phyloP scores from a whole-genome alignment of 2,329 filamentous ascomycete species.

The Epichloe typhina region DNA sequence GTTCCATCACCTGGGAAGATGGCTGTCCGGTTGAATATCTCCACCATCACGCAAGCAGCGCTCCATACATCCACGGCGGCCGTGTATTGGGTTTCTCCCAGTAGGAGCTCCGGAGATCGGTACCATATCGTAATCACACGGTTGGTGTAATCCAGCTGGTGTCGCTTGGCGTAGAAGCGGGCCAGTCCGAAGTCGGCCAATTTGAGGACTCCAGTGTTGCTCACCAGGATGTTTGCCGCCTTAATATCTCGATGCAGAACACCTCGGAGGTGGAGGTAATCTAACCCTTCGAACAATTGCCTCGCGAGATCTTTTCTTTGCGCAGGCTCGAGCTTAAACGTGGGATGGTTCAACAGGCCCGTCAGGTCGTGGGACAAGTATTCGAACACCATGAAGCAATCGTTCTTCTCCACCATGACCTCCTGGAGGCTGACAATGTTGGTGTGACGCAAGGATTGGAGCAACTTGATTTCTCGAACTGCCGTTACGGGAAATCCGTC shows the following conservation, averaged over 20 bases:
- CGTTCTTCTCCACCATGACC: slow-evolving; percentile 96
- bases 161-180: slow-evolving; percentile 87
- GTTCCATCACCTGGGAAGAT: slow-evolving; percentile 92
- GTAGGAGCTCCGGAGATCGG: slow-evolving; percentile 74
- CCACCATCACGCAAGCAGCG: slow-evolving; percentile 88
- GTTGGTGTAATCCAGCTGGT: slow-evolving; percentile 92
- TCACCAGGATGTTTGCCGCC: slow-evolving; percentile 92
- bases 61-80: slow-evolving; percentile 93
- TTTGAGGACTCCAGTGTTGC: slow-evolving; percentile 77
- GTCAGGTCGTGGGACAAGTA: slow-evolving; percentile 95
- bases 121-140: slow-evolving; percentile 99
- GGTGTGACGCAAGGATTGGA: slow-evolving; percentile 71
- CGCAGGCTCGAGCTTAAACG: slow-evolving; percentile 68
- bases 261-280: slow-evolving; percentile 86
- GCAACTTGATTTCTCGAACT: slow-evolving; percentile 77
- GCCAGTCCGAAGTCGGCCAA: slow-evolving; percentile 93
- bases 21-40: slow-evolving; percentile 87
- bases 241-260: slow-evolving; percentile 97
- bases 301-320: slow-evolving; percentile 90
- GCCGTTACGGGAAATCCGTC: slow-evolving; percentile 88
- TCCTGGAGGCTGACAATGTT: slow-evolving; percentile 78
- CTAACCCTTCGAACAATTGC: slow-evolving; percentile 85
- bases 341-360: slow-evolving; percentile 85
- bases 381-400: slow-evolving; percentile 99
- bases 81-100: slow-evolving; percentile 83